Conservation (phyloP, 2,329 filamentous ascomycete genomes). For the Apiospora hydei region DNA sequence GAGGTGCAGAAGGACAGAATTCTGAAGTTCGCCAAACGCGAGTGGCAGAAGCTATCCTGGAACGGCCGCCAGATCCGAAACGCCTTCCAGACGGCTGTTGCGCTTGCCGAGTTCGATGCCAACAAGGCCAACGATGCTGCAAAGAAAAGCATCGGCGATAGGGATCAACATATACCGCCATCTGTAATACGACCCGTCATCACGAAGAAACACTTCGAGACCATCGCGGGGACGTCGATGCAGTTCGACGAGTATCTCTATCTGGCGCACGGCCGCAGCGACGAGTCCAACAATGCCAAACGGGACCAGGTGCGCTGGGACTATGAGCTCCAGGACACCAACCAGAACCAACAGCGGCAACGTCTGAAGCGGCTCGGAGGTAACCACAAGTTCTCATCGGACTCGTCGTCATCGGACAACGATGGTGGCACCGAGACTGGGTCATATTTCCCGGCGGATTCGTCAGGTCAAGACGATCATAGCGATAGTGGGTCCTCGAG, state of each 20-base stretch:
- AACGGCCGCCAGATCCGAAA: conserved; percentile 29
- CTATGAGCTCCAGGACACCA: conserved; percentile 11
- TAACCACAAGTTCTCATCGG: background rate
- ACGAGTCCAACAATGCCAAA: conserved; percentile 26
- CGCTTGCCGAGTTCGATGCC: conserved; percentile 24
- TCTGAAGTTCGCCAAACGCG: conserved; percentile 2
- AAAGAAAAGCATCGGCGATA: background rate
- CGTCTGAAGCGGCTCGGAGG: background rate
- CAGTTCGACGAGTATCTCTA: conserved; percentile 25
- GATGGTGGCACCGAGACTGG: background rate
- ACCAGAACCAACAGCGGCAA: background rate
- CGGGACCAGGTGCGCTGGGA: conserved; percentile 22
- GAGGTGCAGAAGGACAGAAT: conserved; percentile 16
- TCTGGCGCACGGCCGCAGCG: conserved; percentile 27
- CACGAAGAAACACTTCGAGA: conserved; percentile 25
- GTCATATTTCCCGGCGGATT: background rate
- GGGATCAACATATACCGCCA: too few species aligned
- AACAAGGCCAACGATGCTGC: background rate
- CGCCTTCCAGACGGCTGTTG: conserved; percentile 26
- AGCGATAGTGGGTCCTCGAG: conserved; percentile 17
- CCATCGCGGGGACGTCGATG: conserved; percentile 21
- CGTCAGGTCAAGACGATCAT: background rate
- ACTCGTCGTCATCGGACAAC: conserved; percentile 15
- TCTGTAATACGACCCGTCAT: conserved; percentile 4
- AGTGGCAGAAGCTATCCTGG: conserved; percentile 17